Conservation (phyloP, 2,329 filamentous ascomycete genomes). For the Ilyonectria sp. region DNA sequence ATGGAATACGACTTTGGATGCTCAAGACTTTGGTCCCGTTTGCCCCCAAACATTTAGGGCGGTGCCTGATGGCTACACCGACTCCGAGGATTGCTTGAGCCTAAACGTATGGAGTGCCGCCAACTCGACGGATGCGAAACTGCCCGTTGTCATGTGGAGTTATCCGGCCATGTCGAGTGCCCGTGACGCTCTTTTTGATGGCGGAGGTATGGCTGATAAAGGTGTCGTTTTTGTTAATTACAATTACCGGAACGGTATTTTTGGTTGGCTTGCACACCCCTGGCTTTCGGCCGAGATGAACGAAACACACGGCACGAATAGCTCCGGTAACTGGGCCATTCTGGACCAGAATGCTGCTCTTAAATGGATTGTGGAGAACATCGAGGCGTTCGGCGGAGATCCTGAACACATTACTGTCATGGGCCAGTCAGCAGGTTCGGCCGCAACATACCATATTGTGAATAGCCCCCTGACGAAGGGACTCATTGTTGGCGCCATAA, state of each 20-base stretch:
- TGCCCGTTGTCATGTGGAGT: too few relatives aligned
- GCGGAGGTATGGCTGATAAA: too few relatives aligned
- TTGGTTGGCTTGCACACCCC: too few relatives aligned
- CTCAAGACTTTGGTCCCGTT: background rate
- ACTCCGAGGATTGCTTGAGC: too few relatives aligned
- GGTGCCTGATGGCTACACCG: background rate
- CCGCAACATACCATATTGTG: constrained; percentile 24
- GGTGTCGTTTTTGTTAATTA: too few relatives aligned
- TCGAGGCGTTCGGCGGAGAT: constrained; percentile 7
- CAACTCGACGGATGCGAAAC: too few relatives aligned
- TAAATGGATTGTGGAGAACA: constrained; percentile 26
- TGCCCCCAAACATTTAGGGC: background rate
- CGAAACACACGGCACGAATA: background rate
- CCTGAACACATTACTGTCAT: constrained; percentile 14
- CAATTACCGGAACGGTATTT: too few relatives aligned
- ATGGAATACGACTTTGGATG: constrained; percentile 9
- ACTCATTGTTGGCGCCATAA: constrained; percentile 26
- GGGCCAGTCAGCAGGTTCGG: constrained; percentile 22
- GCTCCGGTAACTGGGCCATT: constrained; percentile 26
- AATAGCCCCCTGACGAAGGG: constrained; percentile 28
- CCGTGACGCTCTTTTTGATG: too few relatives aligned
- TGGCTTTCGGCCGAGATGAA: background rate
- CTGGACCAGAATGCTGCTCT: constrained; percentile 21
- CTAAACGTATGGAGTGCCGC: too few relatives aligned
- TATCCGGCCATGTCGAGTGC: too few relatives aligned